Evolutionary conservation across 2,329 filamentous ascomycete species (phyloP).

Genomic region (Fusarium albosuccineum): DNA sequence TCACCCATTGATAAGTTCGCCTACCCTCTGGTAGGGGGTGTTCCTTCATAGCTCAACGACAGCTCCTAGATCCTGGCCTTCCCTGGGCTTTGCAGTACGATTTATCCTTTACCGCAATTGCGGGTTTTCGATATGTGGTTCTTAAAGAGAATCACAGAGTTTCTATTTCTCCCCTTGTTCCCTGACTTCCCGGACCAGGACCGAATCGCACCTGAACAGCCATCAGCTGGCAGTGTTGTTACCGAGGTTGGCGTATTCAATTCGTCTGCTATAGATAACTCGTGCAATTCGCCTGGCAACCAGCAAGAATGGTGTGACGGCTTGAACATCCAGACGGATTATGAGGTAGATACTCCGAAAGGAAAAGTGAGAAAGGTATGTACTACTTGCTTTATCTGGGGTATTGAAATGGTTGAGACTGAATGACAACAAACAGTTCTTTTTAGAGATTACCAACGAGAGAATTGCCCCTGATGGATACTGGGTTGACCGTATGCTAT

Average conservation of each 20-base stretch:
- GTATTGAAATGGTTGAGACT: background rate
- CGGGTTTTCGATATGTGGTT: conserved; percentile 4
- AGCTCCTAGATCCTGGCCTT: no score
- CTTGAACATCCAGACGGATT: conserved; percentile 8
- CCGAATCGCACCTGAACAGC: no score
- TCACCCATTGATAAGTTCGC: no score
- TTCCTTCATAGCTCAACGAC: no score
- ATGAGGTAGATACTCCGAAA: background rate
- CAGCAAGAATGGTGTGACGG: background rate
- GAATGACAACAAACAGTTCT: background rate
- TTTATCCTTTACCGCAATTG: background rate
- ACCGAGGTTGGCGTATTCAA: background rate
- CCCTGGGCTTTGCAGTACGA: no score
- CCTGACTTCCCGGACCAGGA: background rate
- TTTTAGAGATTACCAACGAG: conserved; percentile 5
- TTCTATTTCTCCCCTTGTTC: background rate
- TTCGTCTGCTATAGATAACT: background rate
- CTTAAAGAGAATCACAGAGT: conserved; percentile 9
- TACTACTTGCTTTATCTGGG: background rate
- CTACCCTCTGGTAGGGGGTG: no score
- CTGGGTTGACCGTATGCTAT: background rate
- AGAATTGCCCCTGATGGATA: conserved; percentile 11
- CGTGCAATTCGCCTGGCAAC: background rate
- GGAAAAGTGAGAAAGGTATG: background rate
- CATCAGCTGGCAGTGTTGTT: no score